phyloP scores from a whole-genome alignment of 1,284 basidiomycete genomes.

The Tilletiopsis washingtonensis region DNA sequence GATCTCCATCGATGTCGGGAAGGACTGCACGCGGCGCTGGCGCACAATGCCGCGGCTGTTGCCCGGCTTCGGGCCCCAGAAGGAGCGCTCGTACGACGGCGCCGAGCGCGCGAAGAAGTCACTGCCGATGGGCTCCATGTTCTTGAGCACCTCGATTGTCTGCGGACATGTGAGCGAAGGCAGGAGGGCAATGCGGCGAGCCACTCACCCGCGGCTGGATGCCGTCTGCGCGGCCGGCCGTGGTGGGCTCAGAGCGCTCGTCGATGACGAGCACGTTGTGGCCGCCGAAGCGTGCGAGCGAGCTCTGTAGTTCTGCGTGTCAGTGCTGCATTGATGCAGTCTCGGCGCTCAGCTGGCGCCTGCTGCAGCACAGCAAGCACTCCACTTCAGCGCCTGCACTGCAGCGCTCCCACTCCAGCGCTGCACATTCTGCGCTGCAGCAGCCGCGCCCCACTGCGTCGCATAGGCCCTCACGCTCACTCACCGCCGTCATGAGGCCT shows the following conservation, averaged over 20 bases:
- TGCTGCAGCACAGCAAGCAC: neutral
- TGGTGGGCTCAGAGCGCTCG: conserved; percentile 48
- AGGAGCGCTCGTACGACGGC: conserved; percentile 48
- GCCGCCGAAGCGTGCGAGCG: conserved; percentile 38
- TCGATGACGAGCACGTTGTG: conserved; percentile 41
- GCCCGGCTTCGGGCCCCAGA: conserved; percentile 48
- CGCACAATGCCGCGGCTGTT: conserved; percentile 42
- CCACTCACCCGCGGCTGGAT: conserved; percentile 44
- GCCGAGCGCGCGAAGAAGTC: conserved; percentile 39
- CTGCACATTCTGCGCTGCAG: too few species aligned
- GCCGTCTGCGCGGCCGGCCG: conserved; percentile 49
- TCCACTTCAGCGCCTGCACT: neutral
- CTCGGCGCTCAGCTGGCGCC: neutral
- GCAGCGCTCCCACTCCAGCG: too few species aligned
- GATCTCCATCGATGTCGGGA: conserved; percentile 50
- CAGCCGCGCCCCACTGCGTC: too few species aligned
- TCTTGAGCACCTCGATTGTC: conserved; percentile 59
- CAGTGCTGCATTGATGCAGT: neutral
- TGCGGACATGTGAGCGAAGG: too few species aligned
- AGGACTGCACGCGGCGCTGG: conserved; percentile 48
- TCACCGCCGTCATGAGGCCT: conserved; percentile 39
- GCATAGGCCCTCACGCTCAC: too few species aligned
- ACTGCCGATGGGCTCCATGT: conserved; percentile 45
- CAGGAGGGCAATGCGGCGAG: neutral
- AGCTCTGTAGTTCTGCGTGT: conserved; percentile 4